A percentile compares a stretch with the other conserved stretches of the same genome.
phyloP scores from a whole-genome alignment of 2,329 filamentous ascomycete genomes.

The Gyromitra esculenta region DNA sequence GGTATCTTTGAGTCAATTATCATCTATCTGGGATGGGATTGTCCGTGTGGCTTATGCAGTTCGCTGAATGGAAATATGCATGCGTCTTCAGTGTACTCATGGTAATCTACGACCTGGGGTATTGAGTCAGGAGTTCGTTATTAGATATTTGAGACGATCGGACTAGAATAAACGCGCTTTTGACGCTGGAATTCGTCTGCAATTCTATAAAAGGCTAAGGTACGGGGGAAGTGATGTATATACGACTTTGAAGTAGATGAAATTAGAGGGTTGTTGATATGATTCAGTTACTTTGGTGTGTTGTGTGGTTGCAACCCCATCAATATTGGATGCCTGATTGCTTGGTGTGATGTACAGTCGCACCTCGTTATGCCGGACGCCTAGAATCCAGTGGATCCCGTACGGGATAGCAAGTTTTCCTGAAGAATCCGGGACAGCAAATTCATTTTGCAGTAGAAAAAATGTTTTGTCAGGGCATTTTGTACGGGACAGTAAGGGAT shows the following conservation, averaged over 20 bases:
- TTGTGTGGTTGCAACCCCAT: neutral
- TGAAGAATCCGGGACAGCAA: too few species aligned
- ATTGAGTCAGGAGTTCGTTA: neutral
- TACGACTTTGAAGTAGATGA: too few species aligned
- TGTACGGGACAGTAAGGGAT: too few species aligned
- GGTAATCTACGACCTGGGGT: neutral
- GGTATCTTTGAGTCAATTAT: neutral
- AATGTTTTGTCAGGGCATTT: too few species aligned
- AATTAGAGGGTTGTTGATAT: too few species aligned
- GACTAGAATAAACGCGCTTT: neutral
- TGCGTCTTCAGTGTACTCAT: neutral
- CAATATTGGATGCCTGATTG: neutral
- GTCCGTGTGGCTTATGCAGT: neutral
- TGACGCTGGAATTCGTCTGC: neutral
- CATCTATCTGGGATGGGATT: neutral
- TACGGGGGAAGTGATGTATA: too few species aligned
- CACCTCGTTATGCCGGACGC: too few species aligned
- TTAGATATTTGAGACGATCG: neutral
- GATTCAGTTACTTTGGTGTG: neutral
- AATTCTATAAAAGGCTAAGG: neutral
- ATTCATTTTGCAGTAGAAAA: too few species aligned
- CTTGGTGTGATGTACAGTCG: neutral
- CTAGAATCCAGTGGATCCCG: too few species aligned
- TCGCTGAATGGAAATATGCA: neutral
- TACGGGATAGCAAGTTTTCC: too few species aligned